Evolutionary conservation across 495 filamentous ascomycete genomes (phyloP).

Genomic region (Penicillium bialowiezense): DNA sequence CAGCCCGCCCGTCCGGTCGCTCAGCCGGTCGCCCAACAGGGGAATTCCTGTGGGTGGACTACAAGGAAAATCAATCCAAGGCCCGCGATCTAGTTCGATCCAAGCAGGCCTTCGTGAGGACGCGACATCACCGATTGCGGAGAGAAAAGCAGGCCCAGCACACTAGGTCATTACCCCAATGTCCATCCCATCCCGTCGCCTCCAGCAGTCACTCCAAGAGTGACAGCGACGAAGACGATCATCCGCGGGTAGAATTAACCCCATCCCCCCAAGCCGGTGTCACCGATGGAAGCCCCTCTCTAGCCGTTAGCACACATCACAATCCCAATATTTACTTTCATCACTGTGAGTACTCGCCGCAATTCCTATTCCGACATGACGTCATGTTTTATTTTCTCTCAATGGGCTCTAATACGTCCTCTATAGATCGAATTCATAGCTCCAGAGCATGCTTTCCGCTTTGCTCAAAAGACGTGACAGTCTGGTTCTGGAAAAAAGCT

Average conservation of each 20-base stretch:
- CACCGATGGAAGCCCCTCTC: slow-evolving; percentile 1
- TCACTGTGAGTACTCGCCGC: slow-evolving; percentile 5
- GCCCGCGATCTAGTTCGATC: slow-evolving; percentile 3
- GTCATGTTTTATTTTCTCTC: not conserved
- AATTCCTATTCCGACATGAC: not conserved
- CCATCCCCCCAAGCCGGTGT: not conserved
- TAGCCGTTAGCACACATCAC: slow-evolving; percentile 2
- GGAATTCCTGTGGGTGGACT: slow-evolving; percentile 11
- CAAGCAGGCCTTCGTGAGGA: slow-evolving; percentile 9
- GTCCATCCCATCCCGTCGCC: not conserved
- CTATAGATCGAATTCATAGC: slow-evolving; percentile 6
- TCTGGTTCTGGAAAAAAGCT: slow-evolving; percentile 7
- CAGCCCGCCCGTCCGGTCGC: not conserved
- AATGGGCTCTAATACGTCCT: not conserved
- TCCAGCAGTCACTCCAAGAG: not conserved
- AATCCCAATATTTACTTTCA: slow-evolving; percentile 11
- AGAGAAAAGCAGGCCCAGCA: slow-evolving; percentile 7
- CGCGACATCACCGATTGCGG: slow-evolving; percentile 5
- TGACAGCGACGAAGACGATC: not conserved
- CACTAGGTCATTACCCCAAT: not conserved
- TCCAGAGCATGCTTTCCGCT: slow-evolving; percentile 9
- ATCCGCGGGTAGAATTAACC: not conserved
- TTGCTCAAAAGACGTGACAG: not conserved
- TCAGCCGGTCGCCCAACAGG: no score
- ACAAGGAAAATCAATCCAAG: slow-evolving; percentile 7